These are phyloP conservation scores for Penicillium daleae DNA, from an alignment of 495 filamentous ascomycete species.

Conservation along the genomic window DNA sequence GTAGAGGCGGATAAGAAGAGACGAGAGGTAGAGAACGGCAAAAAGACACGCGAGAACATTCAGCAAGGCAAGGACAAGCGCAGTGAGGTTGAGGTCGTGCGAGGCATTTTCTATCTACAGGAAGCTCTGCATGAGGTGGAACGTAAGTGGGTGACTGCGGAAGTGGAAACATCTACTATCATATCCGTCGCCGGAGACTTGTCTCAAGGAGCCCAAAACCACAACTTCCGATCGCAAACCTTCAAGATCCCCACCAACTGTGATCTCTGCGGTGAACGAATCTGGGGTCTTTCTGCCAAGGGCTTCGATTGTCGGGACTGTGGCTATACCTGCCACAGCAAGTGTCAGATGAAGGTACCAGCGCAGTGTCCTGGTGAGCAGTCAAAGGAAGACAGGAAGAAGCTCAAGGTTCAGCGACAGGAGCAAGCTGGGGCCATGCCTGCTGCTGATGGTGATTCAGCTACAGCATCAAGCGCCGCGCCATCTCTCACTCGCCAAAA, in stretches of 20 bases:
- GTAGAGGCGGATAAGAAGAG: conserved; percentile 82
- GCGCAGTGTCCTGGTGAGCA: conserved; percentile 94
- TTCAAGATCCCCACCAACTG: conserved; percentile 99
- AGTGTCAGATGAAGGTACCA: conserved; percentile 98
- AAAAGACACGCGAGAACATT: conserved; percentile 70
- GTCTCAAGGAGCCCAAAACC: conserved; percentile 85
- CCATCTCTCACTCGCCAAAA: conserved; percentile 74
- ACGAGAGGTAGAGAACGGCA: conserved; percentile 77
- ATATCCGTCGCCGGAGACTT: conserved; percentile 85
- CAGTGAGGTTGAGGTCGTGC: conserved; percentile 79
- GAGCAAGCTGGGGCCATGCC: conserved; percentile 68
- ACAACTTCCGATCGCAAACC: conserved; percentile 95
- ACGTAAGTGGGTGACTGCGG: conserved; percentile 79
- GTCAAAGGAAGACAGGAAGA: conserved; percentile 92
- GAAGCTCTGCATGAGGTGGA: conserved; percentile 88
- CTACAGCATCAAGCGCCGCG: conserved; percentile 43
- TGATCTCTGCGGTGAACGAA: conserved; percentile 91
- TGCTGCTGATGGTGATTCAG: conserved; percentile 36
- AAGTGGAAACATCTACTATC: conserved; percentile 90
- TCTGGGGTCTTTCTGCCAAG: conserved; percentile 95
- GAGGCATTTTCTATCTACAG: conserved; percentile 74
- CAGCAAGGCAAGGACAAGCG: conserved; percentile 82
- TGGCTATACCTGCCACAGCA: conserved; percentile 96
- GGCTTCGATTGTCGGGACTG: conserved; percentile 95
- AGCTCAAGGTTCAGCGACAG: conserved; percentile 81